A percentile compares a stretch with the other conserved stretches of the same genome.
Evolutionary conservation across 2,329 filamentous ascomycete genomes (phyloP).

Genomic region (Coniella vitis): DNA sequence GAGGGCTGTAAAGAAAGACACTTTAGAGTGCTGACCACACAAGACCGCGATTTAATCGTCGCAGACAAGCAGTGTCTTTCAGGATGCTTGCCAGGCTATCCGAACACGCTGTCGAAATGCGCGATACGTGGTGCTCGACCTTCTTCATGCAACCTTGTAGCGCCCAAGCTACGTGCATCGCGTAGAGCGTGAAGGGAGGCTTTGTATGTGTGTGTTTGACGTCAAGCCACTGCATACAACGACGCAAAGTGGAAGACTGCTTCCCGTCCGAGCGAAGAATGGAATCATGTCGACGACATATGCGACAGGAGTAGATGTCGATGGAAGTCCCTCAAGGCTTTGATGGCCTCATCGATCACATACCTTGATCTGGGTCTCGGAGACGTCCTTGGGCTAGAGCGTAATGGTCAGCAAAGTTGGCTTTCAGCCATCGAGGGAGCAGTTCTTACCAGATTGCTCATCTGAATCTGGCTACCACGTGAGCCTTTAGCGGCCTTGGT

Average conservation of each 20-base stretch:
- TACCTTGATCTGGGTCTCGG: conserved; percentile 99
- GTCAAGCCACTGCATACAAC: conserved; percentile 12
- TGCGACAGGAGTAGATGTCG: conserved; percentile 44
- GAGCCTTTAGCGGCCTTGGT: conserved; percentile 54
- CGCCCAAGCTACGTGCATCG: conserved; percentile 3
- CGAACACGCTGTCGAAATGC: conserved; percentile 32
- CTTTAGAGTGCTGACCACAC: conserved; percentile 15
- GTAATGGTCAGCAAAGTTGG: conserved; percentile 37
- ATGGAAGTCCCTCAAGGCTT: conserved; percentile 62
- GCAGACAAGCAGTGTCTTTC: conserved; percentile 19
- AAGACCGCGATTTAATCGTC: conserved; percentile 19
- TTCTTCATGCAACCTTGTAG: conserved; percentile 23
- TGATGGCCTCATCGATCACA: conserved; percentile 81
- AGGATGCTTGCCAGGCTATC: conserved; percentile 49
- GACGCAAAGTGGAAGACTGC: conserved; percentile 17
- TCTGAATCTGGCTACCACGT: conserved; percentile 91
- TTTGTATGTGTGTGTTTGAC: conserved; percentile 20
- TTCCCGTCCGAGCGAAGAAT: conserved; percentile 19
- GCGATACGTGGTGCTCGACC: conserved; percentile 55
- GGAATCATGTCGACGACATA: conserved; percentile 22
- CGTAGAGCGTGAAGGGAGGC: conserved; percentile 35
- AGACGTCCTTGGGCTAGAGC: conserved; percentile 83
- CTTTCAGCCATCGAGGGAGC: background rate
- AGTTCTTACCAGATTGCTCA: conserved; percentile 87
- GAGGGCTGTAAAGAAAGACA: conserved; percentile 16